Base-by-base conservation (phyloP, 192 early-diverging fungal species). In the Coemansia javaensis region DNA sequence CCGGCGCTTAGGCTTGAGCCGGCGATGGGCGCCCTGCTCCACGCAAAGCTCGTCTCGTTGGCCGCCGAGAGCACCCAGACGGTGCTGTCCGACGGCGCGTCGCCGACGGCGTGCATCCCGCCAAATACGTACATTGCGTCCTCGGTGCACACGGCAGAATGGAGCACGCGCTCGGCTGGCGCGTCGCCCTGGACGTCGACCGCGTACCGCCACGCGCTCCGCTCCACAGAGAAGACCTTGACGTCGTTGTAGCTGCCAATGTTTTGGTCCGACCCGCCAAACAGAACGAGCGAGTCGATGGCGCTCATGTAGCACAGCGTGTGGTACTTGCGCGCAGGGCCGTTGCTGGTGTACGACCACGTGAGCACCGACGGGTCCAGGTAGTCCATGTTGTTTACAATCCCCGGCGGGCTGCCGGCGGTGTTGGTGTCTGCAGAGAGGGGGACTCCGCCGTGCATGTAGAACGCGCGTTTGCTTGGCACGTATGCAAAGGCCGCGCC, bases 101-200 rank as follows among this genome's bases (percentile, higher is more conserved):
- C 57, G 9, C 40, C 31, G 23, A 56, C 50, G 40, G 49, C 46
- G 37, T 61, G 47, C 15, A 55, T 13, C 8, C 76, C 76, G 64
- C 86, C 86, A 63, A 81, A 89, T 34, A 89, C 75, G 45, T 84
- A 77, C 81, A 86, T 85, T n/a, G 73, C 76, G 44, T 85, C 71
- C 18, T 80, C 47, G 9, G 81, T 36, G 51, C 87, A 89, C 2
- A 81, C 81, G 3, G 87, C 81, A 0, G 85, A 77, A 31, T 86
- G 87, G 38, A 82, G 41, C 11, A 79, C 61, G 9, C 87, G 76
- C 35, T 80, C 60, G 56, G 47, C 73, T 62, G 39, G 84, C 17
- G 74, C 74, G 35, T 61, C 63, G 24, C 59, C 79, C 10, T 41
- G 16, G 39, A 77, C 40, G 5, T 63, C 56, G 33, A 69, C 40